A percentile compares a stretch with the other conserved stretches of the same genome.
These are phyloP conservation scores for Panaeolus cyanescens DNA, from an alignment of 768 basidiomycete genomes.

Conservation along the genomic window DNA sequence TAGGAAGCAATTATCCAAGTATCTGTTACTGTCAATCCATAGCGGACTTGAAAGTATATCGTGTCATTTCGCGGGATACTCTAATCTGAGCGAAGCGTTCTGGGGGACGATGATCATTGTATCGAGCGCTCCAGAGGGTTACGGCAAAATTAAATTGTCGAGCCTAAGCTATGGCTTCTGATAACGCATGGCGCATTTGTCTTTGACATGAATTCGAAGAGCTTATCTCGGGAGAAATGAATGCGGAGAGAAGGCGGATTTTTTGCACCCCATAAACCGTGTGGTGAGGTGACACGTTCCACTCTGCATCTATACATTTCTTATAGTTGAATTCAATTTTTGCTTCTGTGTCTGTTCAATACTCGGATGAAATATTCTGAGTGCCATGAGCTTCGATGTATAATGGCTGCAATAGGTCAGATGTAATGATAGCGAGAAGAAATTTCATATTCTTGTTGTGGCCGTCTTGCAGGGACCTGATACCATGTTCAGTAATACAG, in stretches of 20 bases:
- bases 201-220: background rate
- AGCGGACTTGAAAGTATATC: background rate
- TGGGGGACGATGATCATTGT: too few species aligned
- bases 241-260: conserved; percentile 1
- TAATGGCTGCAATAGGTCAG: background rate
- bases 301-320: background rate
- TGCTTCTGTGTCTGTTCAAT: background rate
- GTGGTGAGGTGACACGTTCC: background rate
- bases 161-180: background rate
- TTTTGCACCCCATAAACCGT: background rate
- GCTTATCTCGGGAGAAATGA: background rate
- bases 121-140: background rate
- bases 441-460: background rate
- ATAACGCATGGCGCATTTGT: background rate
- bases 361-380: too few species aligned
- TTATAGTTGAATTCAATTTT: background rate
- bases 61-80: too few species aligned
- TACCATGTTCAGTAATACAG: background rate
- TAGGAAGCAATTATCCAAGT: background rate
- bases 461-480: background rate
- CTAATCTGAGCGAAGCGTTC: too few species aligned
- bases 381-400: background rate
- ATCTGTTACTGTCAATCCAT: background rate
- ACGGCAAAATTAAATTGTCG: background rate
- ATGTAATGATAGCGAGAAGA: background rate